Evolutionary conservation across 2,329 filamentous ascomycete species (phyloP), one percentile per base, ranked within the genome.

Genomic region (Cytospora mali): DNA sequence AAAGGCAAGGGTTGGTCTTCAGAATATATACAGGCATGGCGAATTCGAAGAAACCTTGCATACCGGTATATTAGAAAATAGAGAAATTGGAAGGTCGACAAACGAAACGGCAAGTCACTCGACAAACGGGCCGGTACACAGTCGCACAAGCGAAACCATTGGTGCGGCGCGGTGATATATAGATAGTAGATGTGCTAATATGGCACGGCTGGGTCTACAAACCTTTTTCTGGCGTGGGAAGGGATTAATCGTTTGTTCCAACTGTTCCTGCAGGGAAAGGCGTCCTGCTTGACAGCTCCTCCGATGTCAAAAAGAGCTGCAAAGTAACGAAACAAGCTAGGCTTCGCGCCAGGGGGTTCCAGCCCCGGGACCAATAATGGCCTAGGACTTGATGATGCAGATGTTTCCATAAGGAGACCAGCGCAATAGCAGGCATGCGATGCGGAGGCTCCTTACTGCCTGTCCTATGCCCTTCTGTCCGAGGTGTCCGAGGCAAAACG

Each of bases 211-310:
- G n/a, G 31, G 42, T 46, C 18, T 46, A 46, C 21, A 21, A 23
- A 13, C n/a, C n/a, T 49, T 14, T 60, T 35, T 51, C 29, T 52
- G 49, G 51, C 18, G 55, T 13, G 39, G 31, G 39, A 50, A 31
- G 51, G 35, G 31, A 51, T 51, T 42, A 10, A 33, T 57, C 27
- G 51, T 63, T 60, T 61, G 56, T 54, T 53, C n/a, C 31, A 55
- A 59, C 62, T 33, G 39, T 53, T 27, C 46, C 52, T 63, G 62
- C 62, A 61, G 57, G 29, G 57, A 50, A 49, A 59, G 62, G 57
- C 49, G 27, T 52, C 28, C 9, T 61, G 57, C 51, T 55, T 61
- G 62, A 63, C 62, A 63, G 53, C 11, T 54, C 51, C 39, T 53
- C 27, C 46, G 56, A 50, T 57, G 58, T 56, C 56, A 63, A 23